Conservation (phyloP, 179 eudicot genomes). For the Nepenthes alata region DNA sequence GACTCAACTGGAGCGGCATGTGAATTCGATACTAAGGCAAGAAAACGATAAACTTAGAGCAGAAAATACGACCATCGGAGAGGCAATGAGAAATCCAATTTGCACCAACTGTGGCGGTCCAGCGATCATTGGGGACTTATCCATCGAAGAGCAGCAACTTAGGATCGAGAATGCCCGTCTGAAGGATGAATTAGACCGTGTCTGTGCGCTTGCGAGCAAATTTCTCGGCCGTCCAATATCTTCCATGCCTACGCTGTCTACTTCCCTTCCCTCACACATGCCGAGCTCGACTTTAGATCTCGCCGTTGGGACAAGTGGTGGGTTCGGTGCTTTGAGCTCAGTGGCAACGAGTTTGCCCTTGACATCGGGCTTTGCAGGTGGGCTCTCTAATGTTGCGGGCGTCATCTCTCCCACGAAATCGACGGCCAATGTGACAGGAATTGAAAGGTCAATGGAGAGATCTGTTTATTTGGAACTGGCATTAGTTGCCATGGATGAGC, state of each 20-base stretch:
- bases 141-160: slow-evolving; percentile 84
- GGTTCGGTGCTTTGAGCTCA: slow-evolving; percentile 35
- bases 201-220: slow-evolving; percentile 71
- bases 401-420: slow-evolving; percentile 38
- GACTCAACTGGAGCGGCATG: slow-evolving; percentile 97
- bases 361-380: slow-evolving; percentile 43
- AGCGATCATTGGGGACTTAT: slow-evolving; percentile 72
- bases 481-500: slow-evolving; percentile 83
- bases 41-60: slow-evolving; percentile 84
- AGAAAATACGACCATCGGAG: slow-evolving; percentile 76
- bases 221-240: slow-evolving; percentile 76
- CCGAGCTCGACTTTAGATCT: slow-evolving; percentile 75
- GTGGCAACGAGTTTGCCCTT: slow-evolving; percentile 38
- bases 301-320: slow-evolving; percentile 70
- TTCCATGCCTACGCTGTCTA: slow-evolving; percentile 22
- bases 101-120: slow-evolving; percentile 91
- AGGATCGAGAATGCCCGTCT: slow-evolving; percentile 77
- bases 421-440: slow-evolving; percentile 22
- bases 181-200: slow-evolving; percentile 84
- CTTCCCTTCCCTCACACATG: slow-evolving; percentile 33
- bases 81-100: slow-evolving; percentile 85
- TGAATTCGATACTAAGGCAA: slow-evolving; percentile 85
- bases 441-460: slow-evolving; percentile 52
- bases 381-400: slow-evolving; percentile 39
- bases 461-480: slow-evolving; percentile 89